Evolutionary conservation across 2,329 filamentous ascomycete species (phyloP).

Genomic region (Penicillium sclerotiorum): DNA sequence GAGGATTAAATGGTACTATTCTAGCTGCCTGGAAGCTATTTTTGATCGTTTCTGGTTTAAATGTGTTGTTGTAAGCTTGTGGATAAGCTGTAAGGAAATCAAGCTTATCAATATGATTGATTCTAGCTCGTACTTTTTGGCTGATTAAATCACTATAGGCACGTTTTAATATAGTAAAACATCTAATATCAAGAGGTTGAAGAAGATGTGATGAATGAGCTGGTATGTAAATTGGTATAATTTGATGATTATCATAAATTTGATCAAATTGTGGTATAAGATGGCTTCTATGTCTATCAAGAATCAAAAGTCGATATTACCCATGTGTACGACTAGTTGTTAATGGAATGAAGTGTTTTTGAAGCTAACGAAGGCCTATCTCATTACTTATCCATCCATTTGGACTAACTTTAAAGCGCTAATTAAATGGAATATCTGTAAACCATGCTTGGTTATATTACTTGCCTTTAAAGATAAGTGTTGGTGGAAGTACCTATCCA

Average conservation of each 20-base stretch:
- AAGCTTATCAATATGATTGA: background rate
- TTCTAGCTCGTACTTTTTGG: background rate
- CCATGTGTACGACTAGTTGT: no score
- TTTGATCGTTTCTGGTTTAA: background rate
- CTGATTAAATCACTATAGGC: background rate
- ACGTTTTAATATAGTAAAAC: no score
- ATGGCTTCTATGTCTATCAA: no score
- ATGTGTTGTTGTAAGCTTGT: background rate
- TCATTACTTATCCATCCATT: constrained; percentile 7
- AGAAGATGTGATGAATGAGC: no score
- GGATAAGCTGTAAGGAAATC: background rate
- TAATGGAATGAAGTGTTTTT: no score
- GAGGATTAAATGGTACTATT: background rate
- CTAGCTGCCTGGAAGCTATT: background rate
- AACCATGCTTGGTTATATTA: background rate
- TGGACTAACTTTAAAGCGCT: background rate
- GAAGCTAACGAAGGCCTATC: no score
- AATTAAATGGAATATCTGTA: background rate
- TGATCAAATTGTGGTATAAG: constrained; percentile 2
- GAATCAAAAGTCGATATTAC: no score
- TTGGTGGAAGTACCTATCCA: background rate
- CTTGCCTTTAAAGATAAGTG: constrained; percentile 7
- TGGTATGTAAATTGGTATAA: constrained; percentile 5
- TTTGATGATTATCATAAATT: background rate
- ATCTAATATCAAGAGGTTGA: background rate